Conservation (phyloP, 2,329 filamentous ascomycete genomes). For the Colletotrichum sublineola region DNA sequence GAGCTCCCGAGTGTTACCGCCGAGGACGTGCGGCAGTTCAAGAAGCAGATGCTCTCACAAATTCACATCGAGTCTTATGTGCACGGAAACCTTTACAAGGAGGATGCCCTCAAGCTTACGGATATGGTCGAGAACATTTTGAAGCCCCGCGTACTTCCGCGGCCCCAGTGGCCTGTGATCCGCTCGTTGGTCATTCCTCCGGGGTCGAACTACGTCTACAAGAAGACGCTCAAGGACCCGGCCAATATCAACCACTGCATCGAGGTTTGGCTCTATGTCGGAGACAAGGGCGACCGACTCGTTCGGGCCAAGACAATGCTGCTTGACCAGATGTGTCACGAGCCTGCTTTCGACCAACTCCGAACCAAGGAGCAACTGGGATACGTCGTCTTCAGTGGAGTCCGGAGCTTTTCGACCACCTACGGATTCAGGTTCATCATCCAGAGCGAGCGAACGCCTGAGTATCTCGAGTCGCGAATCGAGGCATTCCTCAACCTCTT, state of each 20-base stretch:
- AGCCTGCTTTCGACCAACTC: constrained; percentile 94
- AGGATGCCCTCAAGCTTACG: constrained; percentile 88
- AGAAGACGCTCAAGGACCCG: constrained; percentile 83
- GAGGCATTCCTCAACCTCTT: constrained; percentile 84
- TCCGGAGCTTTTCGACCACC: constrained; percentile 78
- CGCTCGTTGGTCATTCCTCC: constrained; percentile 83
- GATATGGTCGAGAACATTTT: constrained; percentile 84
- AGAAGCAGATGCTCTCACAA: constrained; percentile 83
- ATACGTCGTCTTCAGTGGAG: constrained; percentile 92
- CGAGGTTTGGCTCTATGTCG: constrained; percentile 81
- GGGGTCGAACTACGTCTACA: constrained; percentile 87
- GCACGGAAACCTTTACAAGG: constrained; percentile 94
- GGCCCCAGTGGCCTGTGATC: constrained; percentile 82
- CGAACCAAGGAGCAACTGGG: constrained; percentile 97
- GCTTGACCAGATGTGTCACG: constrained; percentile 90
- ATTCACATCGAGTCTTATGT: constrained; percentile 89
- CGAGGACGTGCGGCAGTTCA: constrained; percentile 81
- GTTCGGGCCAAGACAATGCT: constrained; percentile 83
- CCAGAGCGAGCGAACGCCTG: constrained; percentile 88
- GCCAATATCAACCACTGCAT: constrained; percentile 92
- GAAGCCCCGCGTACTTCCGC: constrained; percentile 79
- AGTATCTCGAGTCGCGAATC: constrained; percentile 89
- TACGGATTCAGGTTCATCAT: constrained; percentile 91
- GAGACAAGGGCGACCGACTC: constrained; percentile 75
- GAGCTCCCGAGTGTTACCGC: constrained; percentile 82